Percentiles rank a stretch among this genome's conserved stretches.
Conservation (phyloP, 2,329 filamentous ascomycete species). For the Aciculosporium take region DNA sequence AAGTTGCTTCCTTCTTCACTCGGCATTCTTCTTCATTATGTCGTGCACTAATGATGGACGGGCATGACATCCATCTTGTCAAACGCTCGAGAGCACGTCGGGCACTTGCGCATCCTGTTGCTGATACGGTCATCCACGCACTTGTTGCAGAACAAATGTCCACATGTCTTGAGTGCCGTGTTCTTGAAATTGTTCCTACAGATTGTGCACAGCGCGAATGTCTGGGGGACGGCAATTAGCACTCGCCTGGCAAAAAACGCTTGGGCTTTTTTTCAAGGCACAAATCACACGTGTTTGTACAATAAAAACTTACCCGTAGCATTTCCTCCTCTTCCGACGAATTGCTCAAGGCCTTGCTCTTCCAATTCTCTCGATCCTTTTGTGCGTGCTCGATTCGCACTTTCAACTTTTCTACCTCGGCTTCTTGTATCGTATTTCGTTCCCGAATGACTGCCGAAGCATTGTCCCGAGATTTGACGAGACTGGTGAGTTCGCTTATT, state of each 20-base stretch:
- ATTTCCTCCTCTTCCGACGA: slow-evolving; percentile 72
- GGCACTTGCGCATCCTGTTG: slow-evolving; percentile 88
- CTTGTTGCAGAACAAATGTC: slow-evolving; percentile 82
- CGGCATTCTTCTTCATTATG: neutral
- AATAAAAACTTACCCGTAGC: slow-evolving; percentile 58
- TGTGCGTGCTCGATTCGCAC: slow-evolving; percentile 62
- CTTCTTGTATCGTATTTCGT: slow-evolving; percentile 47
- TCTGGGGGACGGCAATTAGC: slow-evolving; percentile 13
- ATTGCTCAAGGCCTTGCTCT: slow-evolving; percentile 66
- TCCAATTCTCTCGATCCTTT: slow-evolving; percentile 77
- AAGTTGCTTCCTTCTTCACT: neutral
- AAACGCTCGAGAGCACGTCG: slow-evolving; percentile 83
- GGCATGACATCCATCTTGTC: slow-evolving; percentile 82
- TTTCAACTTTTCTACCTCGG: slow-evolving; percentile 68
- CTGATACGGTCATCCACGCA: slow-evolving; percentile 83
- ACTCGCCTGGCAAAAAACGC: slow-evolving; percentile 9
- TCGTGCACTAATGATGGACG: slow-evolving; percentile 34
- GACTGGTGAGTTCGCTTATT: slow-evolving; percentile 57
- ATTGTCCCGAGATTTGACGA: slow-evolving; percentile 64
- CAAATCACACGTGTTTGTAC: too few relatives aligned
- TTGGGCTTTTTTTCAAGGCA: too few relatives aligned
- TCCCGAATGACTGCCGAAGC: slow-evolving; percentile 36
- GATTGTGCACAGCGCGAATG: slow-evolving; percentile 60
- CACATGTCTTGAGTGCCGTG: slow-evolving; percentile 82
- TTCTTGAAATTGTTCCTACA: slow-evolving; percentile 92